Percentiles rank a stretch among this genome's conserved stretches.
Evolutionary conservation across 2,329 filamentous ascomycete genomes (phyloP).

Genomic region (Fusarium incarnatum): DNA sequence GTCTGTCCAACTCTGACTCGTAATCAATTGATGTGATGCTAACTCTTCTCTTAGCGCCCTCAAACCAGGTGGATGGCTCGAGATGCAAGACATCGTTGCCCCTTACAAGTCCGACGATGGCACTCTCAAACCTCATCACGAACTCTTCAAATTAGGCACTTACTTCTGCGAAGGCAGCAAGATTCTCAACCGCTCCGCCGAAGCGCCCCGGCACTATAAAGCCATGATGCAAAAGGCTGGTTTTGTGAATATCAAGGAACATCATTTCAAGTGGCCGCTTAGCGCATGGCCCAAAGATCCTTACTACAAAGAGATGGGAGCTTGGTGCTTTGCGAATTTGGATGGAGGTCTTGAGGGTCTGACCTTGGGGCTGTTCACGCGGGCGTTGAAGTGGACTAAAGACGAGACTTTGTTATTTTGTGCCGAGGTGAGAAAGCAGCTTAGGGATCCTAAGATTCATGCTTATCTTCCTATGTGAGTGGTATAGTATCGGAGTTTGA

Average conservation of each 20-base stretch:
- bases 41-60: neutral
- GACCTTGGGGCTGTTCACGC: neutral
- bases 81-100: neutral
- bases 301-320: neutral
- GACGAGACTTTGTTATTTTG: neutral
- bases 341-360: neutral
- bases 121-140: neutral
- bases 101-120: neutral
- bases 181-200: neutral
- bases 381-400: neutral
- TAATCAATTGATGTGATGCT: too few species aligned
- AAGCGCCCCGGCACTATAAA: neutral
- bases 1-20: too few species aligned
- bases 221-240: neutral
- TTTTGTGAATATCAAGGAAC: neutral
- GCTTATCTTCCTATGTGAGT: conserved; percentile 12
- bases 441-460: neutral
- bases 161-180: neutral
- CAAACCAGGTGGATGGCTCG: neutral
- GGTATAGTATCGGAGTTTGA: neutral
- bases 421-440: neutral
- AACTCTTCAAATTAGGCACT: neutral
- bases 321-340: neutral
- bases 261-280: neutral
- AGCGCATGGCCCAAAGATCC: neutral